A percentile compares a stretch with the other conserved stretches of the same genome.
Conservation (phyloP, 2,329 filamentous ascomycete species). For the Eutypella sp. region DNA sequence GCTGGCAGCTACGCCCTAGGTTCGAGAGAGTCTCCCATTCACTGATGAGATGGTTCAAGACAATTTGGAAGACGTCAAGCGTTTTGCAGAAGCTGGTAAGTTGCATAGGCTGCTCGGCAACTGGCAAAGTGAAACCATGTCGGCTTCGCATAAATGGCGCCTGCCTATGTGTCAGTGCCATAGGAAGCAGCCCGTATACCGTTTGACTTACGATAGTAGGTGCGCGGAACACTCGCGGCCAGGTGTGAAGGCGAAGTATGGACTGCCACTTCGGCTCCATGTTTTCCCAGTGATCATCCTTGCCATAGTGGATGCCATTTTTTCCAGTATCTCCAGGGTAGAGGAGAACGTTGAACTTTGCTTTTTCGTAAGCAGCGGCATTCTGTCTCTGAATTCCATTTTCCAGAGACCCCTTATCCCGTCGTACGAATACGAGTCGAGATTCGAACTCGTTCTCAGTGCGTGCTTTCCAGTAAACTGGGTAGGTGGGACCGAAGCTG, state of each 20-base stretch:
- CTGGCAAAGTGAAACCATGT: not conserved
- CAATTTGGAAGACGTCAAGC: slow-evolving; percentile 10
- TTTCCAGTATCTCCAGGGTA: not conserved
- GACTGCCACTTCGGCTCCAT: not conserved
- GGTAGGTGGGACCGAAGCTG: no score
- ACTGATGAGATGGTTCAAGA: slow-evolving; percentile 10
- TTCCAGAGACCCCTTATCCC: not conserved
- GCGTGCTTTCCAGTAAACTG: no score
- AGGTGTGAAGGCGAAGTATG: not conserved
- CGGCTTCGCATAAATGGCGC: not conserved
- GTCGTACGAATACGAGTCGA: not conserved
- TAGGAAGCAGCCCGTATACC: not conserved
- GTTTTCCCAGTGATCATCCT: not conserved
- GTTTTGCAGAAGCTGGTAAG: slow-evolving; percentile 10
- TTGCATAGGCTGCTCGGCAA: slow-evolving; percentile 6
- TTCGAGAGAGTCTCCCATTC: slow-evolving; percentile 17
- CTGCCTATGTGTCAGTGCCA: not conserved
- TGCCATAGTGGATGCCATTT: not conserved
- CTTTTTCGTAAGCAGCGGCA: not conserved
- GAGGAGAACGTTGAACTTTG: not conserved
- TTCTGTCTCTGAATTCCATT: not conserved
- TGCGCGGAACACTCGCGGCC: not conserved
- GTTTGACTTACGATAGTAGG: not conserved
- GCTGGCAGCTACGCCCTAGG: slow-evolving; percentile 16
- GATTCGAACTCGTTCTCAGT: not conserved